A percentile compares a stretch with the other conserved stretches of the same genome.
Conservation (phyloP, 768 basidiomycete species). For the Phlebiopsis gigantea region DNA sequence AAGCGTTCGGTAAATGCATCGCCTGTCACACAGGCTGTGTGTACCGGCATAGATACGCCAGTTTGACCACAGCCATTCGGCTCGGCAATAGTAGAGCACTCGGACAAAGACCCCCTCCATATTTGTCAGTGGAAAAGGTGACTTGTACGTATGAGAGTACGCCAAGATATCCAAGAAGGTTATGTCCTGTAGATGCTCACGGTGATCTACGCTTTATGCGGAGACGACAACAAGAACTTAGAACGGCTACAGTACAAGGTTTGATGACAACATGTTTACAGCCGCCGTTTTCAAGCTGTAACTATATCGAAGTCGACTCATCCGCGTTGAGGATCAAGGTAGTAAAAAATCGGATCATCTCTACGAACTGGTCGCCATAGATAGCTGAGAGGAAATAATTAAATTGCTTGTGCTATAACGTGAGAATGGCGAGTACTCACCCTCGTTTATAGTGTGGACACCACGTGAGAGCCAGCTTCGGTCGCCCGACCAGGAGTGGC, state of each 20-base stretch:
- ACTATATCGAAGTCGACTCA: constrained; percentile 25
- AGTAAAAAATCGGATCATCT: constrained; percentile 39
- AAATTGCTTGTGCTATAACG: too few relatives aligned
- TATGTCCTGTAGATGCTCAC: background rate
- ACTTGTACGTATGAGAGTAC: background rate
- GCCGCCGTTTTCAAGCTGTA: background rate
- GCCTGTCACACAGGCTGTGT: constrained; percentile 3
- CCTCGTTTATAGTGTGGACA: constrained; percentile 28
- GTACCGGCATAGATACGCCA: background rate
- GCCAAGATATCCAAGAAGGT: background rate
- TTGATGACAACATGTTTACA: background rate
- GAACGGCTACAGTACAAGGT: background rate
- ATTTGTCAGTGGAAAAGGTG: background rate
- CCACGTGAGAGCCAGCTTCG: constrained; percentile 17
- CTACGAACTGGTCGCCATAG: constrained; percentile 30
- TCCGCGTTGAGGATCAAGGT: constrained; percentile 41
- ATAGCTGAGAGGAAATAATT: constrained; percentile 24
- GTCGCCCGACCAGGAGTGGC: constrained; percentile 20
- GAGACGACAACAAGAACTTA: background rate
- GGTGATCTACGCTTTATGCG: background rate
- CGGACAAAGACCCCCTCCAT: background rate
- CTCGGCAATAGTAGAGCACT: background rate
- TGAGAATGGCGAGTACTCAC: constrained; percentile 14
- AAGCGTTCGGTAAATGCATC: background rate
- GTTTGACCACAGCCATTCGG: background rate